Evolutionary conservation across 2,329 filamentous ascomycete genomes (phyloP).

Genomic region (Colletotrichum higginsianum): DNA sequence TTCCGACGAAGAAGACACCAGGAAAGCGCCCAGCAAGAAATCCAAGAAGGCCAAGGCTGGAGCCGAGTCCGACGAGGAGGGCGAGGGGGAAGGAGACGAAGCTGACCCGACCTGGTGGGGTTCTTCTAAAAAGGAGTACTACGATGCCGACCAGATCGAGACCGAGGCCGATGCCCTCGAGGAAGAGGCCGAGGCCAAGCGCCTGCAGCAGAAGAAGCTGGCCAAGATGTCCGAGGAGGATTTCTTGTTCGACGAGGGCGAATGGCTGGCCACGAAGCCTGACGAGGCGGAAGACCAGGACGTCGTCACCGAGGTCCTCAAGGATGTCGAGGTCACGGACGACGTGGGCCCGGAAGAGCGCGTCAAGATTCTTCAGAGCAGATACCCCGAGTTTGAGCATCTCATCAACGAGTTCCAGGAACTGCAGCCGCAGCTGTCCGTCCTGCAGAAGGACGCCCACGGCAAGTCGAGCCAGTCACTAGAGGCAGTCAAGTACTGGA

Average conservation of each 20-base stretch:
- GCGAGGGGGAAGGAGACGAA: constrained; percentile 67
- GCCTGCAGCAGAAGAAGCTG: constrained; percentile 91
- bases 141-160: constrained; percentile 84
- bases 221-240: constrained; percentile 91
- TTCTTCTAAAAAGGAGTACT: constrained; percentile 89
- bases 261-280: constrained; percentile 79
- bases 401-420: constrained; percentile 84
- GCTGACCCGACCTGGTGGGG: constrained; percentile 85
- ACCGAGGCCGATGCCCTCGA: constrained; percentile 82
- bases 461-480: constrained; percentile 66
- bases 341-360: constrained; percentile 84
- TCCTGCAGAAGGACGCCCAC: constrained; percentile 71
- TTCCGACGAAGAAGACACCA: constrained; percentile 55
- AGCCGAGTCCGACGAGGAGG: constrained; percentile 55
- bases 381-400: constrained; percentile 94
- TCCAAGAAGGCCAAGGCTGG: constrained; percentile 54
- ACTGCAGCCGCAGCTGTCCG: constrained; percentile 77
- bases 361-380: constrained; percentile 79
- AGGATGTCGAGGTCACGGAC: constrained; percentile 84
- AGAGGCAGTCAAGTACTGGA: constrained; percentile 81
- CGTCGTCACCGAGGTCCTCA: constrained; percentile 88
- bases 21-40: constrained; percentile 44
- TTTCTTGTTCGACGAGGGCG: constrained; percentile 91
- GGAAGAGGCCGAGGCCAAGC: constrained; percentile 91
- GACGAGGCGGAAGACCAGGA: constrained; percentile 67